These are phyloP conservation scores for Heterobasidion occidentale DNA, from an alignment of 1,284 basidiomycete species.

Conservation along the genomic window DNA sequence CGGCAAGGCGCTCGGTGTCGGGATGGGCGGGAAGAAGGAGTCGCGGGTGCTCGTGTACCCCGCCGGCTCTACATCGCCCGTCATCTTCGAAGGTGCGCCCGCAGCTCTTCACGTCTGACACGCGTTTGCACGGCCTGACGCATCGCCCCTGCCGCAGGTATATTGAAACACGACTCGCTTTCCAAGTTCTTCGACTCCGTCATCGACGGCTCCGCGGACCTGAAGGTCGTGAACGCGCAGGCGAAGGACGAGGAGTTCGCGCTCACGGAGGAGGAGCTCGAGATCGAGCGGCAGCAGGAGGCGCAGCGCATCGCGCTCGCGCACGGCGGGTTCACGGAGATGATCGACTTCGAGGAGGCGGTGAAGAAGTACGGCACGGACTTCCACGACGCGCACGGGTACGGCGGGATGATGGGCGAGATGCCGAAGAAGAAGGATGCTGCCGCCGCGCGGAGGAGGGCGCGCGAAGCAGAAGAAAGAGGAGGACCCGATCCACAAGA, in stretches of 20 bases:
- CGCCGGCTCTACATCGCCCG: slow-evolving; percentile 41
- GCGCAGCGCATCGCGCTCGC: slow-evolving; percentile 43
- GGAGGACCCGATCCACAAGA: slow-evolving; percentile 21
- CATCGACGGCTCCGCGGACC: slow-evolving; percentile 54
- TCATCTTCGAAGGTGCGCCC: slow-evolving; percentile 52
- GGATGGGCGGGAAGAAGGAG: slow-evolving; percentile 42
- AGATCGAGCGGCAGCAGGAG: slow-evolving; percentile 43
- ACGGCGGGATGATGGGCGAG: slow-evolving; percentile 35
- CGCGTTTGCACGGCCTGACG: background rate
- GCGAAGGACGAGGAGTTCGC: slow-evolving; percentile 27
- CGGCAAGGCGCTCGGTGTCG: slow-evolving; percentile 47
- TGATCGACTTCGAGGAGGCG: slow-evolving; percentile 47
- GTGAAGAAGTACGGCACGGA: slow-evolving; percentile 33
- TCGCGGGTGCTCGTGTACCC: slow-evolving; percentile 64
- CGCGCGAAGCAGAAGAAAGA: slow-evolving; percentile 10
- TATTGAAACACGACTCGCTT: slow-evolving; percentile 56
- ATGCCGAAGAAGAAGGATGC: slow-evolving; percentile 14
- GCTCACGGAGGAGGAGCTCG: slow-evolving; percentile 35
- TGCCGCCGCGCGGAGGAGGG: background rate
- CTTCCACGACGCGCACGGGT: slow-evolving; percentile 37
- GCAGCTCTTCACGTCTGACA: background rate
- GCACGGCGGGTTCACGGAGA: slow-evolving; percentile 39
- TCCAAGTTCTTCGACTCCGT: slow-evolving; percentile 63
- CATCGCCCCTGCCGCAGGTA: slow-evolving; percentile 29
- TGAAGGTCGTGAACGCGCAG: slow-evolving; percentile 32